Evolutionary conservation across 2,329 filamentous ascomycete species (phyloP), one percentile per base, ranked within the genome.

Genomic region (Westerdykella sp.): DNA sequence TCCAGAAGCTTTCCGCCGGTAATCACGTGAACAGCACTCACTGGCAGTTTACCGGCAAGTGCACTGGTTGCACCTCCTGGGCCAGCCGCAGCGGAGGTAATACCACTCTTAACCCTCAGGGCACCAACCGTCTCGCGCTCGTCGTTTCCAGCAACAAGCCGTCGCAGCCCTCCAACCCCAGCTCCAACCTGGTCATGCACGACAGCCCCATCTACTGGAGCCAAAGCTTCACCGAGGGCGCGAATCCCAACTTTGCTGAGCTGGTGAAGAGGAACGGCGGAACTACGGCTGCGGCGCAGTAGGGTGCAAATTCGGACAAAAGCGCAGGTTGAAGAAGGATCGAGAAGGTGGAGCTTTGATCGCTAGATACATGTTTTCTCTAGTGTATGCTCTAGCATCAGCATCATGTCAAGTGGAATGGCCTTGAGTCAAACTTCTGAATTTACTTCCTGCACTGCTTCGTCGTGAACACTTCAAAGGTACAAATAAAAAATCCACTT

Each of bases 31-130:
- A 64, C 49, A 46, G 49, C 9, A 60, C 58, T 2, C 59, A 64
- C 41, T 64, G 58, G 58, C 57, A 61, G 36, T 60, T 48, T 48
- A 63, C 57, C 11, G 59, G 50, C 10, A 56, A 57, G 42, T 64
- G 60, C 42, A 49, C 50, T 9, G 60, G 60, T 32, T 64, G 60
- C 48, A 62, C 58, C 9, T 49, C 53, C 2, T 62, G 42, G 40
- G 52, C 44, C 6, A 51, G 53, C 23, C 36, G 41, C 6, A 51
- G 44, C 4, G 30, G 32, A 18, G 51, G 57, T 12, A 31, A 36
- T 7, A 39, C 41, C 7, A 43, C 44, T 2, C 52, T 64, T 22
- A 54, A 57, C 31, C 55, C 61, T 1, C 50, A 40, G 2, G 48
- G 50, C 3, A 51, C 42, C 37, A 49, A 44, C 22, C 49, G 57